These are phyloP conservation scores for Aspergillus sclerotiicarbonarius DNA, from an alignment of 495 filamentous ascomycete species.

Conservation along the genomic window DNA sequence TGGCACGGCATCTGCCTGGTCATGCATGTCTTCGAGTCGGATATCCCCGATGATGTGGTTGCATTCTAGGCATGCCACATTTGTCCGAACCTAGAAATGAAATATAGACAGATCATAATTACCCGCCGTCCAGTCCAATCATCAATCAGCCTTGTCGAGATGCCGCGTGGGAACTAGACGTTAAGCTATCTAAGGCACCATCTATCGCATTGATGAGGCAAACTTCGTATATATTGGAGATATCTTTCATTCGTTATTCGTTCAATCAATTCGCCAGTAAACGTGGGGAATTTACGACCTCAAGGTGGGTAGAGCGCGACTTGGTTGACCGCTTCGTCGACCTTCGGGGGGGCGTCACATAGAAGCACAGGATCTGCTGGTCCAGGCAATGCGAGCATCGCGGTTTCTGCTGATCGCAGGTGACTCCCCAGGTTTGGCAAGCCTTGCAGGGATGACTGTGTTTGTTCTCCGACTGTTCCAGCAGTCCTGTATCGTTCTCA, in stretches of 20 bases:
- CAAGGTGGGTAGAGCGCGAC: neutral
- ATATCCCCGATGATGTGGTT: too few species aligned
- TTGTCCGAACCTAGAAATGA: too few species aligned
- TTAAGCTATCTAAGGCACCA: neutral
- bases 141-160: too few species aligned
- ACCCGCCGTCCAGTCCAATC: too few species aligned
- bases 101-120: too few species aligned
- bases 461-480: neutral
- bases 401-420: slow-evolving; percentile 34
- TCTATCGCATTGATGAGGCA: neutral
- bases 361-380: slow-evolving; percentile 41
- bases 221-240: too few species aligned
- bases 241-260: slow-evolving; percentile 11
- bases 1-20: too few species aligned
- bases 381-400: slow-evolving; percentile 39
- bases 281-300: neutral
- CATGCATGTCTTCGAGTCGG: too few species aligned
- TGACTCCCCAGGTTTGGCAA: slow-evolving; percentile 29
- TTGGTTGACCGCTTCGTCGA: slow-evolving; percentile 15
- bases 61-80: too few species aligned
- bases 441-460: slow-evolving; percentile 28
- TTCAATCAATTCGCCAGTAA: neutral
- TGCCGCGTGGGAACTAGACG: neutral
- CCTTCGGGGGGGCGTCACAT: slow-evolving; percentile 25
- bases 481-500: neutral